Percentiles rank a stretch among this genome's conserved stretches.
Conservation (phyloP, 208 protist genomes). For the Leishmania major region DNA sequence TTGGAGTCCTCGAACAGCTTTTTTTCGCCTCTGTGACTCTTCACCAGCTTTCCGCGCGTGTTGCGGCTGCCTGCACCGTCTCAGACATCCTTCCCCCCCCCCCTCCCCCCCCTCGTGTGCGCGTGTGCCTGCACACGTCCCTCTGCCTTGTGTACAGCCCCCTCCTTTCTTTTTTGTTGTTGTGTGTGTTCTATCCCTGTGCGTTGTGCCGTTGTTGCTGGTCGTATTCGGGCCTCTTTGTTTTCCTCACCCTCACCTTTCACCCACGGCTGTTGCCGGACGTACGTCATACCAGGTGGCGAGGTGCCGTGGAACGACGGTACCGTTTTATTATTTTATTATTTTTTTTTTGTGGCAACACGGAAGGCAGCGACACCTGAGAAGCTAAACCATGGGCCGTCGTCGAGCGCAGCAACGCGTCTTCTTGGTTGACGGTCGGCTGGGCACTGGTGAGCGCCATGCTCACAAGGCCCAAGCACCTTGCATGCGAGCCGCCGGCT, state of each 20-base stretch:
- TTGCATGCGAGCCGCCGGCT: slow-evolving; percentile 24
- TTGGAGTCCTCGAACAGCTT: neutral
- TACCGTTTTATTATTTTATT: neutral
- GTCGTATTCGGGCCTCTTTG: neutral
- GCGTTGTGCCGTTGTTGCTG: neutral
- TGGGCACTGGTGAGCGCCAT: slow-evolving; percentile 14
- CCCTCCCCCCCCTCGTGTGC: neutral
- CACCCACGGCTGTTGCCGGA: neutral
- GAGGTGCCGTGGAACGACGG: neutral
- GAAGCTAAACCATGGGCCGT: slow-evolving; percentile 27
- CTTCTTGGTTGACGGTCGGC: neutral
- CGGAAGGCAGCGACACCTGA: neutral
- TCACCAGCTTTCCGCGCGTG: neutral
- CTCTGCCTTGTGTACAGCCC: slow-evolving; percentile 13
- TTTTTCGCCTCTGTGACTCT: neutral
- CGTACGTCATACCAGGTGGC: neutral
- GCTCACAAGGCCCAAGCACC: slow-evolving; percentile 21
- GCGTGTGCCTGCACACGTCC: neutral
- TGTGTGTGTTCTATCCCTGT: slow-evolving; percentile 1
- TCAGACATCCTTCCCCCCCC: neutral
- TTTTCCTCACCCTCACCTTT: neutral
- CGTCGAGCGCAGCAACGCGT: slow-evolving; percentile 14
- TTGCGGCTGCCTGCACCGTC: neutral
- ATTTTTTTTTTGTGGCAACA: neutral
- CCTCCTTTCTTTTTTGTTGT: neutral